Percentiles rank a stretch among this genome's conserved stretches.
phyloP scores from a whole-genome alignment of 176 grass and related monocot genomes.

The Oropetium thomaeum region DNA sequence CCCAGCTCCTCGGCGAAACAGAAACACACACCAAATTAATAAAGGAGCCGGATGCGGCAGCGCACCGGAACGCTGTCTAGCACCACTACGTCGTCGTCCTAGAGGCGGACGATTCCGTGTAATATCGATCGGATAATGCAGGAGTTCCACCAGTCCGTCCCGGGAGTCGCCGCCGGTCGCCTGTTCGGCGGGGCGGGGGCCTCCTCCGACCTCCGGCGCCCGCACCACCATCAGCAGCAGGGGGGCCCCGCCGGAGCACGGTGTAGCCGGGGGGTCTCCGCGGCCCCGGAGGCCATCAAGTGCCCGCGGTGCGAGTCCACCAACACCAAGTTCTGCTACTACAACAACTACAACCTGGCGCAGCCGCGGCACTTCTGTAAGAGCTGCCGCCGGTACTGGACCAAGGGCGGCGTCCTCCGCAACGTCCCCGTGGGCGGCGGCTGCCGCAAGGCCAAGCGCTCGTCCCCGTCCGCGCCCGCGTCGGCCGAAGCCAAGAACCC shows the following conservation, averaged over 20 bases:
- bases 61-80: not conserved
- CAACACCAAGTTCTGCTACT: constrained; percentile 99
- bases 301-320: constrained; percentile 91
- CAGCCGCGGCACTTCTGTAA: constrained; percentile 98
- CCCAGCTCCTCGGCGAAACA: not conserved
- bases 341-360: constrained; percentile 95
- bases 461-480: constrained; percentile 25
- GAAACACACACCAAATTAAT: not conserved
- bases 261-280: constrained; percentile 10
- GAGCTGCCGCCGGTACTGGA: constrained; percentile 96
- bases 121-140: constrained; percentile 33
- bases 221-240: not conserved
- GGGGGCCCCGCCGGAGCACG: constrained; percentile 19
- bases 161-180: constrained; percentile 41
- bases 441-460: constrained; percentile 66
- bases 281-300: constrained; percentile 56
- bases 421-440: constrained; percentile 90
- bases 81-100: constrained; percentile 11
- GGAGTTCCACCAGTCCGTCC: constrained; percentile 62
- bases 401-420: constrained; percentile 82
- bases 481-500: constrained; percentile 28
- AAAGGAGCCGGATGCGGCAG: not conserved
- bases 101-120: not conserved
- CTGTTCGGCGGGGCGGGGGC: constrained; percentile 44
- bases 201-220: constrained; percentile 21